Evolutionary conservation across 305 asterid genomes (phyloP), one percentile per base, ranked within the genome.

Genomic region (Solanum hybrid): DNA sequence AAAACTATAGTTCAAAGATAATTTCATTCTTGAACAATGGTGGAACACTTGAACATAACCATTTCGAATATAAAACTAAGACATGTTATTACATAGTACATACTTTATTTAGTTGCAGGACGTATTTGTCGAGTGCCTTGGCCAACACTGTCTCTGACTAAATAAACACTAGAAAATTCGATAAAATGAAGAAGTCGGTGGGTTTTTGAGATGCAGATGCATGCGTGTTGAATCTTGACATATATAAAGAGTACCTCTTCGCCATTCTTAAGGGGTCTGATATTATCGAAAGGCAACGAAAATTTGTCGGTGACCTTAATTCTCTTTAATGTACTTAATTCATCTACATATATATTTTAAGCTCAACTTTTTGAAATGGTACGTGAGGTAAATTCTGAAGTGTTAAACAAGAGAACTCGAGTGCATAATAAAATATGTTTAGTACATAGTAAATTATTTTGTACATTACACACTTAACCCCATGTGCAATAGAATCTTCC

Each of bases 261-360:
- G 76, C 39, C 41, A 84, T 84, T 29, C 76, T 84, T 51, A 84
- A 84, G 70, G 88, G 88, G 76, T 84, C 76, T 51, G 29, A 84
- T 10, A 51, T 31, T 29, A 84, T 51, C 29, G 41, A 29, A 84
- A 76, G 76, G 12, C 39, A 32, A 26, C 65, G 22, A 29, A 33
- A 45, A 84, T 51, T 10, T 51, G 76, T 82, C 87, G 87, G 87
- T 15, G 39, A 84, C 75, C 75, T 20, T 45, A 9, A 17, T 45
- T 83, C 15, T 27, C 51, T 41, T 83, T 41, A 15, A 27, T 39
- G 32, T 70, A 24, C 32, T 24, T 24, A 24, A 70, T 70, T 70
- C 8, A 70, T 70, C 77, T 24, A 14, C 79, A 22, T n/a, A 36
- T 22, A 20, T 37, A 36, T 37, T 79, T 36, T 81, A 81, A 11